Base-by-base conservation (phyloP, 2,329 filamentous ascomycete genomes). In the Aspergillus quadricinctus region DNA sequence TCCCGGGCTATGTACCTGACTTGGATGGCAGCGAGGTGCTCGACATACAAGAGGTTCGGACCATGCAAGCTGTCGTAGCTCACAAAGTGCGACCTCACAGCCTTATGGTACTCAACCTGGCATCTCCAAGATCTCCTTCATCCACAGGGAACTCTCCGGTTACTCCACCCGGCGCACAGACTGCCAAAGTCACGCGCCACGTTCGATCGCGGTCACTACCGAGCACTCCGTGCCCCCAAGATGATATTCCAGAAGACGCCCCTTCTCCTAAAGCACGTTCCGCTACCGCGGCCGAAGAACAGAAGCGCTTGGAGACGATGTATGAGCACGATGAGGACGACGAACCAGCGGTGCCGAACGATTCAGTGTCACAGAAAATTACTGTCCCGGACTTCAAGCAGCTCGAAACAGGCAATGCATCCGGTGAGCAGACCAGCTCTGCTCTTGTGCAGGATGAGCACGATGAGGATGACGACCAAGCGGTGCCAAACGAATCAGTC, bases 1-100 rank as follows among this genome's bases (percentile, higher is more conserved):
- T 91, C 48, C 88, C 89, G 3, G 88, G 88, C 0, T 78, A 91
- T 4, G 83, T 81, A 1, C 72, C 71, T 11, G 81, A 85, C 61
- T 84, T 80, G 55, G 86, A 90, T 55, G 86, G 87, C 14, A 87
- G 55, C 19, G 63, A 65, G 7, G 40, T 58, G n/a, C 43, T 27
- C 7, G 43, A 46, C 4, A 25, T 46, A 21, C 43, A 46, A 3
- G 43, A 70, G 45, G 61, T 69, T 11, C 66, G 71, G 54, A 77
- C 57, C 63, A 78, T 65, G 68, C 57, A 66, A 57, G 71, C 66
- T 19, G 63, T 68, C 19, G 69, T 69, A 53, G 76, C 64, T 56
- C 76, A 68, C 69, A 77, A 70, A 71, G 73, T 73, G 51, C 73
- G 75, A 37, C 73, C 74, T 23, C 69, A 72, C 21, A 77, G 75